Evolutionary conservation across 1,284 basidiomycete genomes (phyloP).

Genomic region (Xerocomus cyaneibrunnescens): DNA sequence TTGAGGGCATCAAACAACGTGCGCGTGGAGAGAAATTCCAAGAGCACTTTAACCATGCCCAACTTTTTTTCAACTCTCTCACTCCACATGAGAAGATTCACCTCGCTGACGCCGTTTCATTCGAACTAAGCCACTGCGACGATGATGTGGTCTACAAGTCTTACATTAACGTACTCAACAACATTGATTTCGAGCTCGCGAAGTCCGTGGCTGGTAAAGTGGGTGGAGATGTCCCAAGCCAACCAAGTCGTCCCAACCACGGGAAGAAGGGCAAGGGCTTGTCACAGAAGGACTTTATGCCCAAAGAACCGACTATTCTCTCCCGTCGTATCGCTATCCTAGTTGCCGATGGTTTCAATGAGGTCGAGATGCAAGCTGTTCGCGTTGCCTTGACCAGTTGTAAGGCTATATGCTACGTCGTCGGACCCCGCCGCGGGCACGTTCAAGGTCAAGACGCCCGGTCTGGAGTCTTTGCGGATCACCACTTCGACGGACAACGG

Average conservation of each 20-base stretch:
- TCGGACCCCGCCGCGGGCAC: slow-evolving; percentile 66
- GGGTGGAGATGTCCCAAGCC: slow-evolving; percentile 56
- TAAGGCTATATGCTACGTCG: slow-evolving; percentile 61
- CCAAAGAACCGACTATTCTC: slow-evolving; percentile 63
- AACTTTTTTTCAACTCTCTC: slow-evolving; percentile 82
- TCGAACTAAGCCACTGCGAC: slow-evolving; percentile 79
- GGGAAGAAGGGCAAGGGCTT: slow-evolving; percentile 54
- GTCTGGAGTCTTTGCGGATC: slow-evolving; percentile 52
- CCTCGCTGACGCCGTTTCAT: slow-evolving; percentile 64
- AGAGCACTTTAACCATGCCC: slow-evolving; percentile 68
- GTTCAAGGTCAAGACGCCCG: slow-evolving; percentile 44
- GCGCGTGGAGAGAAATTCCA: slow-evolving; percentile 69
- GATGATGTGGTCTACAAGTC: slow-evolving; percentile 67
- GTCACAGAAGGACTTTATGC: slow-evolving; percentile 59
- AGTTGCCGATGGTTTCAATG: slow-evolving; percentile 72
- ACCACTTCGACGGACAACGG: slow-evolving; percentile 73
- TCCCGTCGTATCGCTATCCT: slow-evolving; percentile 74
- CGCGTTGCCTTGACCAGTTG: slow-evolving; percentile 51
- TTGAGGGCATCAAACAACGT: slow-evolving; percentile 68
- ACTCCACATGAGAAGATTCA: slow-evolving; percentile 64
- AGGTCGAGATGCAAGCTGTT: slow-evolving; percentile 55
- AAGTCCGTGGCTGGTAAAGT: slow-evolving; percentile 62
- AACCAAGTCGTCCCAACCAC: slow-evolving; percentile 50
- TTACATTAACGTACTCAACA: slow-evolving; percentile 64
- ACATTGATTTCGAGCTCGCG: slow-evolving; percentile 71